Evolutionary conservation across 306 rosid species (phyloP).

Genomic region (Dryas octopetala): DNA sequence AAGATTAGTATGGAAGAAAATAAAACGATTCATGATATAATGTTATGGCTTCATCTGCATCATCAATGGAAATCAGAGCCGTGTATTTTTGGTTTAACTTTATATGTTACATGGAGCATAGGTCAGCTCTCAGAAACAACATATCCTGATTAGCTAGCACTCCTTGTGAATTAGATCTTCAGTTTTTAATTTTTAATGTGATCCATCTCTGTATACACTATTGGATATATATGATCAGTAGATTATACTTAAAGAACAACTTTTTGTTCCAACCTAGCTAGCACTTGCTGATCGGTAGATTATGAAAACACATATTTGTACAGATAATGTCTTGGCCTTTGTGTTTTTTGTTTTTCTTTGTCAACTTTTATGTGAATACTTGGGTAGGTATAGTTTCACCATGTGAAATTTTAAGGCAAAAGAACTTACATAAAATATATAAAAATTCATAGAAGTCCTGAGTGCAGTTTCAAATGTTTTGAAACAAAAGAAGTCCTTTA

Average conservation of each 20-base stretch:
- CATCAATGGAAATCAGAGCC: slow-evolving; percentile 1
- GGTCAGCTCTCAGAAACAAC: neutral
- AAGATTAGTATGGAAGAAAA: neutral
- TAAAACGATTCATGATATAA: neutral
- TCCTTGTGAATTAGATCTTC: neutral
- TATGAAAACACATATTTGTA: slow-evolving; percentile 26
- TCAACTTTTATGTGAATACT: no score
- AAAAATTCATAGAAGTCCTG: no score
- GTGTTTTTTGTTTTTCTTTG: no score
- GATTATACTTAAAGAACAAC: neutral
- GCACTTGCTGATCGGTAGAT: slow-evolving; percentile 17
- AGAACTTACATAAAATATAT: no score
- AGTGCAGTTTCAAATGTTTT: no score
- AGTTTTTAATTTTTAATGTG: neutral
- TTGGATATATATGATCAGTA: neutral
- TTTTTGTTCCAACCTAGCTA: neutral
- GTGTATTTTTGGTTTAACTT: neutral
- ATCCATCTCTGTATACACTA: slow-evolving; percentile 8
- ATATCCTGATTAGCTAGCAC: neutral
- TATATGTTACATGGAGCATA: neutral
- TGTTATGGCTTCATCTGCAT: neutral
- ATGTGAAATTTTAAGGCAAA: no score
- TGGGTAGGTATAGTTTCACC: no score
- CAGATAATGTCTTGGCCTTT: no score
- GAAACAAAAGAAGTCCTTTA: no score